These are phyloP conservation scores for Harringtonia lauricola DNA, from an alignment of 2,329 filamentous ascomycete species.

Conservation along the genomic window DNA sequence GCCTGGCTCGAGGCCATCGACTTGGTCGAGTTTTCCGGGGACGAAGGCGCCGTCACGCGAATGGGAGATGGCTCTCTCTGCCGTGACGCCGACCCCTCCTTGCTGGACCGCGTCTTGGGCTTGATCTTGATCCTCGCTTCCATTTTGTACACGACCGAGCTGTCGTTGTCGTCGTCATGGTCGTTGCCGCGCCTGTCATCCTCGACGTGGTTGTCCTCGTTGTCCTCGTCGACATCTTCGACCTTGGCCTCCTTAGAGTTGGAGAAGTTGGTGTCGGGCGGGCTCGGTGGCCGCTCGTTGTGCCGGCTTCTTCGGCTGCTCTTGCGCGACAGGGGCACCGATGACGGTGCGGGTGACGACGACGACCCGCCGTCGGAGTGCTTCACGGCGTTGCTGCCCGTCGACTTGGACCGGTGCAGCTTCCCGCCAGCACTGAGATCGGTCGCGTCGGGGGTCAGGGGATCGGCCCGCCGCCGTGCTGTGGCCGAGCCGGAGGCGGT, in stretches of 20 bases:
- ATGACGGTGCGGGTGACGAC: slow-evolving; percentile 1
- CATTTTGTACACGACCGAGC: no score
- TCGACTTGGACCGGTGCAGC: slow-evolving; percentile 35
- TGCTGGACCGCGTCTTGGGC: slow-evolving; percentile 10
- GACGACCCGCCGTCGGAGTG: not conserved
- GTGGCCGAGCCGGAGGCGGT: slow-evolving; percentile 9
- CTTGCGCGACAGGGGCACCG: slow-evolving; percentile 30
- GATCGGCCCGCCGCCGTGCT: slow-evolving; percentile 31
- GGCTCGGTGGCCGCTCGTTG: slow-evolving; percentile 46
- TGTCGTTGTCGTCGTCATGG: slow-evolving; percentile 3
- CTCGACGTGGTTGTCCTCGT: not conserved
- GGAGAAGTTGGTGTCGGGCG: slow-evolving; percentile 51
- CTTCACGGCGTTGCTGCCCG: slow-evolving; percentile 4
- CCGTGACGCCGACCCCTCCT: slow-evolving; percentile 16
- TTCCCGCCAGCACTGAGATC: slow-evolving; percentile 45
- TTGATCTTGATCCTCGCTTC: not conserved
- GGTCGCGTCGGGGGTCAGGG: slow-evolving; percentile 60
- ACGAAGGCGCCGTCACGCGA: slow-evolving; percentile 15
- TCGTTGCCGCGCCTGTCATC: slow-evolving; percentile 12
- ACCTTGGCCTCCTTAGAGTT: slow-evolving; percentile 27
- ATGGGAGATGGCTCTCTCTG: slow-evolving; percentile 4
- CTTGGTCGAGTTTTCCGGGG: slow-evolving; percentile 21
- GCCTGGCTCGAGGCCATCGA: slow-evolving; percentile 50
- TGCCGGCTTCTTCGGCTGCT: slow-evolving; percentile 19
- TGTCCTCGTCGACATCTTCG: not conserved